phyloP scores from a whole-genome alignment of 768 basidiomycete species.

The Suillus subluteus region DNA sequence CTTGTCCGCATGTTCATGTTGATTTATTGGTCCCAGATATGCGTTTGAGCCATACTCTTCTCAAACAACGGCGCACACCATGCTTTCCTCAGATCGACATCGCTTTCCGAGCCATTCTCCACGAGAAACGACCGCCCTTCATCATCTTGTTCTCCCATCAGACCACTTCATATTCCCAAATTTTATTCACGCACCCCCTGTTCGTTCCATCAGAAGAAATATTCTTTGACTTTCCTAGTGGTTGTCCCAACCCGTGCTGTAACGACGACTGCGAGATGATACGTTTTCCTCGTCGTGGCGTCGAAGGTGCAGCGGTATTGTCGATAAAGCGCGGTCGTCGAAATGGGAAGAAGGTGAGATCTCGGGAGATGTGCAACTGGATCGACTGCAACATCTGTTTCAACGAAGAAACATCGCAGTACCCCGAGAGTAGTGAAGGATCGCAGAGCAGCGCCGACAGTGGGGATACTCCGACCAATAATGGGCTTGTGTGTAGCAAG shows the following conservation, averaged over 20 bases:
- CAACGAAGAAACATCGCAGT: conserved; percentile 42
- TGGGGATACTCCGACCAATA: conserved; percentile 31
- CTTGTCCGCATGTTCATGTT: conserved; percentile 13
- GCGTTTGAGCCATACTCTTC: conserved; percentile 67
- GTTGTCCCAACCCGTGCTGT: conserved; percentile 79
- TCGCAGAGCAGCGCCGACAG: conserved; percentile 48
- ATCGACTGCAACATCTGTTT: conserved; percentile 73
- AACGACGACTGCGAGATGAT: conserved; percentile 85
- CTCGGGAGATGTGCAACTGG: conserved; percentile 81
- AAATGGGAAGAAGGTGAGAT: conserved; percentile 51
- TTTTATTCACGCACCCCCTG: conserved; percentile 72
- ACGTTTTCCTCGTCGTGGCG: conserved; percentile 70
- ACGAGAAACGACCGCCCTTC: conserved; percentile 78
- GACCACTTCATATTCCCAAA: conserved; percentile 80
- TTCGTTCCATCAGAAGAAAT: conserved; percentile 75
- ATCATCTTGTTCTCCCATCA: conserved; percentile 80
- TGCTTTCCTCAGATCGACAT: conserved; percentile 86
- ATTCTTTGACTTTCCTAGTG: conserved; percentile 78
- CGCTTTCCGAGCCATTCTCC: conserved; percentile 71
- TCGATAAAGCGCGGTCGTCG: conserved; percentile 61
- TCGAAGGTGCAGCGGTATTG: conserved; percentile 63
- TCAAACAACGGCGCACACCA: conserved; percentile 70
- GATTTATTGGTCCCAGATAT: conserved; percentile 46
- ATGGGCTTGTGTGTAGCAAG: conserved; percentile 72
- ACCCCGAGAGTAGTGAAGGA: conserved; percentile 43